Base-by-base conservation (phyloP, 176 grass and related monocot species). In the Lolium rigidum region DNA sequence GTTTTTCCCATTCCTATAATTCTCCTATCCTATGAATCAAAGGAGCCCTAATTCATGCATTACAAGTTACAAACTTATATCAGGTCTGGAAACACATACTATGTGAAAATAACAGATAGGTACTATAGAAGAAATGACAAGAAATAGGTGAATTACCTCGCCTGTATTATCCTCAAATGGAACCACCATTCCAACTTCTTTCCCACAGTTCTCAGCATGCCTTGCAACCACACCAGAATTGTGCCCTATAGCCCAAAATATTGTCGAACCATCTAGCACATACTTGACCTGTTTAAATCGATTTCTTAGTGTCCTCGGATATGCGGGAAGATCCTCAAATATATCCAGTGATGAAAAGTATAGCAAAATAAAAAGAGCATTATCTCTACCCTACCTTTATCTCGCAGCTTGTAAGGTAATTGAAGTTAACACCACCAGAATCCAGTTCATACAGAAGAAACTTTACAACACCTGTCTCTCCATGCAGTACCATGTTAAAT, bases 401-500 rank as follows among this genome's bases (percentile, higher is more conserved):
- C 81, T 99, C 94, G 24, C 92, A 99, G 66, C 88, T 84, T 91
- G 97, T 91, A 55, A 99, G 51, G 80, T 91, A 94, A 81, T 95
- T 98, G 39, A 86, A 91, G 73, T 89, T 93, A 21, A 99, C 94
- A 82, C 97, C 84, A 55, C 62, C 85, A 8, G 90, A 83, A 87
- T 99, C 92, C 86, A 91, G 84, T 82, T 96, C 94, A 88, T 99
- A 99, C 39, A 99, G 84, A 80, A 90, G 74, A 96, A 99, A 99
- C 86, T 91, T 99, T 44, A 96, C 44, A 82, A 95, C 56, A 47
- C 94, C 97, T 61, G 84, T 76, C 31, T 99, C 97, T 69, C 94
- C 97, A 83, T 99, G 97, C 61, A 99, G 68, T 77, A 96, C 83
- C 94, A 99, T 88, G 90, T 96, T 96, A 88, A 94, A 96, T 76